Conservation (phyloP, 2,329 filamentous ascomycete species). For the Paracoccidioides brasiliensis region DNA sequence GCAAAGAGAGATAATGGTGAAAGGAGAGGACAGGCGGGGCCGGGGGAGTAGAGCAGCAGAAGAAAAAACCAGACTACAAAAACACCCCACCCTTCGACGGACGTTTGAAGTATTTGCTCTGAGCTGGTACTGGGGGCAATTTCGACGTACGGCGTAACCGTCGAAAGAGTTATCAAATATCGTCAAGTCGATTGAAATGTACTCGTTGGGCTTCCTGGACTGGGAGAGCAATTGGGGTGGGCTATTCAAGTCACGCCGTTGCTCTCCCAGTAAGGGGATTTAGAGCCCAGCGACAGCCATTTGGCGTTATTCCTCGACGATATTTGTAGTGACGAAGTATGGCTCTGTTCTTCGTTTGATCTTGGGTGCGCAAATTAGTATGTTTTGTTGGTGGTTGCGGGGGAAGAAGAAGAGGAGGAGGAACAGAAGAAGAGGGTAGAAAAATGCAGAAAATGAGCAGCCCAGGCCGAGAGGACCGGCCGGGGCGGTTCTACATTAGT, state of each 20-base stretch:
- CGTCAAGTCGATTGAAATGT: slow-evolving; percentile 43
- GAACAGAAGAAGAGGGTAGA: slow-evolving; percentile 6
- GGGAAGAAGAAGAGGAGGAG: slow-evolving; percentile 15
- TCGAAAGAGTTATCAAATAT: slow-evolving; percentile 43
- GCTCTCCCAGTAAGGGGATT: slow-evolving; percentile 66
- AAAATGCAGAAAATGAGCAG: slow-evolving; percentile 8
- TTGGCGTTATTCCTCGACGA: slow-evolving; percentile 63
- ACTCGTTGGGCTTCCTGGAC: slow-evolving; percentile 76
- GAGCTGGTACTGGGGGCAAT: slow-evolving; percentile 40
- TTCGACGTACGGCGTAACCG: slow-evolving; percentile 42
- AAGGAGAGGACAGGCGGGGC: not conserved
- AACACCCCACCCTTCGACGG: slow-evolving; percentile 26
- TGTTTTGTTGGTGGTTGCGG: slow-evolving; percentile 11
- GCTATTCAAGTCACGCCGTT: not conserved
- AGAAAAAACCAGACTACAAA: slow-evolving; percentile 10
- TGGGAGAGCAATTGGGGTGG: slow-evolving; percentile 27
- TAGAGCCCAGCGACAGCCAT: slow-evolving; percentile 80
- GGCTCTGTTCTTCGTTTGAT: slow-evolving; percentile 16
- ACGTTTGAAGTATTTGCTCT: slow-evolving; percentile 27
- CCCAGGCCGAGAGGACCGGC: slow-evolving; percentile 1
- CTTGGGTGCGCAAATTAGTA: slow-evolving; percentile 15
- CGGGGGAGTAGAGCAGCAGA: not conserved
- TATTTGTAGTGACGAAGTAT: slow-evolving; percentile 35
- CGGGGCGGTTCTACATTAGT: slow-evolving; percentile 7
- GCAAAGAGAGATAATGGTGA: too few species aligned